Percentiles rank a stretch among this genome's conserved stretches.
Evolutionary conservation across 768 basidiomycete genomes (phyloP).

Genomic region (Clitopilus passeckerianus): DNA sequence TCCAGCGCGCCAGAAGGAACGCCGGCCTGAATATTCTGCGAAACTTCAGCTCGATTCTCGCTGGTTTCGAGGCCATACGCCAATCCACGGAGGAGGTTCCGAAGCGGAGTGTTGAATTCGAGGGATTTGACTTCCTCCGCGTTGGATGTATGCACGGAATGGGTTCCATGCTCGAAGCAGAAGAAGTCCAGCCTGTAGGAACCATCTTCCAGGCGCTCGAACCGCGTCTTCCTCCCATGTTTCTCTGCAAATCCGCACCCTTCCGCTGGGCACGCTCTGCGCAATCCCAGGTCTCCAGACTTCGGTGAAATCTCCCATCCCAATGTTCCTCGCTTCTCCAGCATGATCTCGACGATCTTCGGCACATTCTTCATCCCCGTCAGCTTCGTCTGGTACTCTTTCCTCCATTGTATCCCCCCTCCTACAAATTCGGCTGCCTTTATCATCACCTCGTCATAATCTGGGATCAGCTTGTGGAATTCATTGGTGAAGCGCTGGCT

Average conservation of each 20-base stretch:
- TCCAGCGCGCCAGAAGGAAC: background rate
- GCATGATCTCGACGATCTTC: conserved; percentile 9
- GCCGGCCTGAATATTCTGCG: background rate
- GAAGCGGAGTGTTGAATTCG: conserved; percentile 23
- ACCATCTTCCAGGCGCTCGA: background rate
- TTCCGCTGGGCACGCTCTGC: conserved; percentile 18
- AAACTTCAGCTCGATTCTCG: background rate
- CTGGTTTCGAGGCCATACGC: conserved; percentile 9
- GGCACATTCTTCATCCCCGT: conserved; percentile 9
- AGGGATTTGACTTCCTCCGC: conserved; percentile 11
- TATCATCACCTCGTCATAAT: conserved; percentile 14
- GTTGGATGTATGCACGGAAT: conserved; percentile 12
- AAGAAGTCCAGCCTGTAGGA: conserved; percentile 13
- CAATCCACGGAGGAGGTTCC: conserved; percentile 18
- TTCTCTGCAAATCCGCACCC: conserved; percentile 20
- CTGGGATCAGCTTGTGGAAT: conserved; percentile 10
- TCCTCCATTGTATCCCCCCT: conserved; percentile 6
- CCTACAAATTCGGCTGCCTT: conserved; percentile 8
- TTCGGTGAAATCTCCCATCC: conserved; percentile 12
- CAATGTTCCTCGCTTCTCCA: conserved; percentile 9
- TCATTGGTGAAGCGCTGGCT: conserved; percentile 17
- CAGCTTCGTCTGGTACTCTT: conserved; percentile 14
- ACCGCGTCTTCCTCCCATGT: conserved; percentile 11
- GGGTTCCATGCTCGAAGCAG: conserved; percentile 21
- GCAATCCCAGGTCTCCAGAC: conserved; percentile 12